phyloP scores from a whole-genome alignment of 2,329 filamentous ascomycete species.

The Botrytis byssoidea region DNA sequence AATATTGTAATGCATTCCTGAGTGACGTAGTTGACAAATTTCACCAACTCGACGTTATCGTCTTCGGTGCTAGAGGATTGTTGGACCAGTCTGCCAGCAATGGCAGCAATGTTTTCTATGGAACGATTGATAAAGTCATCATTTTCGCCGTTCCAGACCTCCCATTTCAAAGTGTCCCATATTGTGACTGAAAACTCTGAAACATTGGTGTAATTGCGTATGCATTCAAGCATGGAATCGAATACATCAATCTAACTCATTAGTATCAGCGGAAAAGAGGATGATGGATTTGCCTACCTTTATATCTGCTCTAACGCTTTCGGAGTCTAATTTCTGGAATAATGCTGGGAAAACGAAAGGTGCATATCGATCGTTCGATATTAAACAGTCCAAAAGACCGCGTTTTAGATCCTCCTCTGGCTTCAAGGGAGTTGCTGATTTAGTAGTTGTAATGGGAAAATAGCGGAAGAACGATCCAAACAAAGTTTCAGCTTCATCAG shows the following conservation, averaged over 20 bases:
- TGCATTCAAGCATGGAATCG: conserved; percentile 27
- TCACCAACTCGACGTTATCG: conserved; percentile 17
- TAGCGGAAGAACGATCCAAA: conserved; percentile 36
- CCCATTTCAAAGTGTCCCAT: conserved; percentile 39
- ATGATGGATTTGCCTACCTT: conserved; percentile 32
- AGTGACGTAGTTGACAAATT: conserved; percentile 21
- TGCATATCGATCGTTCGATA: conserved; percentile 33
- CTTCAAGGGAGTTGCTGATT: conserved; percentile 18
- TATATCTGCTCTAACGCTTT: conserved; percentile 32
- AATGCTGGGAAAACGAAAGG: conserved; percentile 30
- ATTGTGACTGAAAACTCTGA: conserved; percentile 32
- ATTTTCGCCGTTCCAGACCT: conserved; percentile 38
- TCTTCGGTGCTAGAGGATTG: conserved; percentile 18
- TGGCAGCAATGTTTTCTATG: conserved; percentile 30
- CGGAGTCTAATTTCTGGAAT: conserved; percentile 32
- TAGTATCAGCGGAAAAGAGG: conserved; percentile 21
- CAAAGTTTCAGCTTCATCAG: conserved; percentile 24
- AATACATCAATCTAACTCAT: conserved; percentile 35
- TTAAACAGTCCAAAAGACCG: conserved; percentile 33
- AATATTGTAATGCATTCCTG: conserved; percentile 21
- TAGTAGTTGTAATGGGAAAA: conserved; percentile 34
- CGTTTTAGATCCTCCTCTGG: conserved; percentile 29
- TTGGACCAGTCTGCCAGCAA: conserved; percentile 23
- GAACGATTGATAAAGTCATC: conserved; percentile 36
- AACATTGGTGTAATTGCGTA: conserved; percentile 28